Evolutionary conservation across 768 basidiomycete genomes (phyloP).

Genomic region (Mycena amicta): DNA sequence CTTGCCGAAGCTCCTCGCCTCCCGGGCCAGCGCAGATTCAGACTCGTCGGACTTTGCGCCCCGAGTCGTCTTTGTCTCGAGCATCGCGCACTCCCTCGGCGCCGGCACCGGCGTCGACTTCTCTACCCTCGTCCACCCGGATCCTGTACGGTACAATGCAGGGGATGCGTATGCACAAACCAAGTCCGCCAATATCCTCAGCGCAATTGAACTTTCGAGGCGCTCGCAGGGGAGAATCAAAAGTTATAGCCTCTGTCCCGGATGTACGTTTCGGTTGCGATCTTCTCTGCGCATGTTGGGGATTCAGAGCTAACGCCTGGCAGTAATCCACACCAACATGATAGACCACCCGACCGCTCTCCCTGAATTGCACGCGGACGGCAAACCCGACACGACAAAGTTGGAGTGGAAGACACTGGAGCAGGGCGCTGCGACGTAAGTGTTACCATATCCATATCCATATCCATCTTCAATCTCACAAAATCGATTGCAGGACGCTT

Average conservation of each 20-base stretch:
- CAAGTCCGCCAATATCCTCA: slow-evolving; percentile 3
- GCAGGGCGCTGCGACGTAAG: slow-evolving; percentile 4
- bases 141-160: not conserved
- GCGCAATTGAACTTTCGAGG: not conserved
- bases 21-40: not conserved
- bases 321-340: not conserved
- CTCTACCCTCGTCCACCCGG: not conserved
- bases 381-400: not conserved
- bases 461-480: too few species aligned
- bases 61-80: slow-evolving; percentile 7
- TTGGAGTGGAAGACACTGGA: not conserved
- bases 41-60: not conserved
- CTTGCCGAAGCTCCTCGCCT: not conserved
- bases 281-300: not conserved
- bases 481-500: not conserved
- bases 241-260: slow-evolving; percentile 3
- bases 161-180: not conserved
- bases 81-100: not conserved
- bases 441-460: not conserved
- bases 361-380: too few species aligned
- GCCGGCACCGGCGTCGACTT: not conserved
- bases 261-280: not conserved
- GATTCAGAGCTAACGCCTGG: not conserved
- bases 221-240: slow-evolving; percentile 6
- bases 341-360: not conserved